Evolutionary conservation across 139 green algal species (phyloP).

Genomic region (Zygnema cylindricum): DNA sequence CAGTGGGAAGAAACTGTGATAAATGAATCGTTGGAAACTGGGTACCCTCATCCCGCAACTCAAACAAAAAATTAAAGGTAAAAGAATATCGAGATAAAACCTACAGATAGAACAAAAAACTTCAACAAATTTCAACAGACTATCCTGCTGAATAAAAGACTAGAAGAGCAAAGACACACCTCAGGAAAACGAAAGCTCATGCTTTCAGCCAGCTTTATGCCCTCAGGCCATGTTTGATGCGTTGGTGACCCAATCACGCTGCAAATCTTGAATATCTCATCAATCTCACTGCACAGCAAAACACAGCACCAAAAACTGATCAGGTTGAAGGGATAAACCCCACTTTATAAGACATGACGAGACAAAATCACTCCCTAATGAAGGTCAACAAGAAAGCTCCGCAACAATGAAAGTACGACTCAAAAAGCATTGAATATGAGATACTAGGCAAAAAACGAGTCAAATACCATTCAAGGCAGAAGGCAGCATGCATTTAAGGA

Average conservation of each 20-base stretch:
- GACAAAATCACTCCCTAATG: too few relatives aligned
- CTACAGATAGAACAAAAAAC: constrained; percentile 12
- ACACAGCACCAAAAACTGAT: too few relatives aligned
- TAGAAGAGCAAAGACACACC: constrained; percentile 9
- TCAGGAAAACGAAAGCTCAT: constrained; percentile 86
- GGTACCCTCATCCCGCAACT: constrained; percentile 4
- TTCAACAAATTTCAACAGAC: constrained; percentile 12
- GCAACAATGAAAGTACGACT: not conserved
- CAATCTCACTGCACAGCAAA: constrained; percentile 71
- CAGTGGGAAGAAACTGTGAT: constrained; percentile 77
- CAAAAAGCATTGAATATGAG: constrained; percentile 2
- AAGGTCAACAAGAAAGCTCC: not conserved
- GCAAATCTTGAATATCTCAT: constrained; percentile 95
- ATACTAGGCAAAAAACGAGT: not conserved
- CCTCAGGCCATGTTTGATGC: constrained; percentile 82
- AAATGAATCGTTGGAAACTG: constrained; percentile 74
- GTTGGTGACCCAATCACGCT: constrained; percentile 87
- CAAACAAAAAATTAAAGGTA: constrained; percentile 10
- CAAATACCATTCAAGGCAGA: not conserved
- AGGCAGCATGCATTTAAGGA: too few relatives aligned
- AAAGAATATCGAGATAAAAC: constrained; percentile 22
- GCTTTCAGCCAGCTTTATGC: constrained; percentile 78
- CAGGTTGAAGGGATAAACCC: too few relatives aligned
- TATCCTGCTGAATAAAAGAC: not conserved
- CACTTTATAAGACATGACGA: too few relatives aligned